Percentiles rank a stretch among this genome's conserved stretches.
These are phyloP conservation scores for Populus hybrid DNA, from an alignment of 441 rosid species.

Conservation along the genomic window DNA sequence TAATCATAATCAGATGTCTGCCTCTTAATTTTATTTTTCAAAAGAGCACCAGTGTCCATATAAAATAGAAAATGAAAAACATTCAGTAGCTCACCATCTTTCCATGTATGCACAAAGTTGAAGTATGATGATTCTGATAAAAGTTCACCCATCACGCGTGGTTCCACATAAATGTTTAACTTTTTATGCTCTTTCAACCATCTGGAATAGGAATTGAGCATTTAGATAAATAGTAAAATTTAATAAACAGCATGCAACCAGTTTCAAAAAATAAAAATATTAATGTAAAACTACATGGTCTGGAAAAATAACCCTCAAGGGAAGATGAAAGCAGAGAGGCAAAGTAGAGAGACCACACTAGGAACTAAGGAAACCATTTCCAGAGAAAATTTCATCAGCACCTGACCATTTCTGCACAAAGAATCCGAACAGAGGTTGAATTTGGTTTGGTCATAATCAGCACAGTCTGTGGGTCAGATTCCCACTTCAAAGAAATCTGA, in stretches of 20 bases:
- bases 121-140: conserved; percentile 72
- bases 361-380: neutral
- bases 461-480: conserved; percentile 83
- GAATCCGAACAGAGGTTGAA: conserved; percentile 68
- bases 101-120: conserved; percentile 81
- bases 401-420: conserved; percentile 92
- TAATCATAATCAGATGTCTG: neutral
- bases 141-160: conserved; percentile 78
- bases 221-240: neutral
- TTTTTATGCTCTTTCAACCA: conserved; percentile 81
- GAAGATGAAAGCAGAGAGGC: neutral
- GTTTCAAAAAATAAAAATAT: neutral
- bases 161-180: conserved; percentile 81
- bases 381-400: conserved; percentile 21
- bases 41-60: neutral
- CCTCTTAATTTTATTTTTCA: neutral
- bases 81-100: conserved; percentile 60
- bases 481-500: conserved; percentile 98
- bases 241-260: conserved; percentile 3
- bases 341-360: neutral
- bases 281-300: neutral
- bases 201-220: conserved; percentile 40
- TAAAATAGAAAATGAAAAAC: neutral
- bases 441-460: conserved; percentile 90
- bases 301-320: neutral